Conservation (phyloP, 495 filamentous ascomycete species). For the Opeltia flavorubescens region DNA sequence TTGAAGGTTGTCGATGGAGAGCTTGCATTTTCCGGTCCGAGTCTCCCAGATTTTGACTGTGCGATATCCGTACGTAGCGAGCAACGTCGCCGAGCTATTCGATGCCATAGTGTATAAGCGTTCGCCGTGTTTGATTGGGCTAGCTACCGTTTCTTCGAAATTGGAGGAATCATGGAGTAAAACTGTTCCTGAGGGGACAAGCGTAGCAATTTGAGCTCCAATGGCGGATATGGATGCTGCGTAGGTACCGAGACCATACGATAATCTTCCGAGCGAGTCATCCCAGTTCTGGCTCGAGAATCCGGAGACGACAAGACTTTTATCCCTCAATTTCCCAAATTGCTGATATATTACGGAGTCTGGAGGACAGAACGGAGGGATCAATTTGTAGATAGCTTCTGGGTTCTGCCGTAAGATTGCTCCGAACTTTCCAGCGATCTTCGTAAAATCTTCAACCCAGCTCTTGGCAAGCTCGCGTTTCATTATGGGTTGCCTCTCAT, state of each 20-base stretch:
- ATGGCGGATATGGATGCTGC: conserved; percentile 8
- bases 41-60: conserved; percentile 15
- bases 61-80: conserved; percentile 14
- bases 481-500: no score
- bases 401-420: conserved; percentile 14
- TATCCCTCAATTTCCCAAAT: conserved; percentile 6
- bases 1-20: not conserved
- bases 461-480: no score
- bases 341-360: conserved; percentile 14
- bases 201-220: no score
- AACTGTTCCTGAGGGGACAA: no score
- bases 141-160: conserved; percentile 11
- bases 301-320: conserved; percentile 8
- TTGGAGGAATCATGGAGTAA: conserved; percentile 11
- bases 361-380: conserved; percentile 25
- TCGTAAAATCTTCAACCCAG: conserved; percentile 27
- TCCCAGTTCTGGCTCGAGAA: conserved; percentile 13
- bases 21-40: conserved; percentile 8
- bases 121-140: conserved; percentile 14
- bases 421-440: conserved; percentile 25
- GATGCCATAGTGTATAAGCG: conserved; percentile 9
- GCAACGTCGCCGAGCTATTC: conserved; percentile 5
- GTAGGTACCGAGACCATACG: conserved; percentile 7
- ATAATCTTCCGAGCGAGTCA: conserved; percentile 15
- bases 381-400: conserved; percentile 21